Evolutionary conservation across 208 protist genomes (phyloP).

Genomic region (Endotrypanum monterogeii): DNA sequence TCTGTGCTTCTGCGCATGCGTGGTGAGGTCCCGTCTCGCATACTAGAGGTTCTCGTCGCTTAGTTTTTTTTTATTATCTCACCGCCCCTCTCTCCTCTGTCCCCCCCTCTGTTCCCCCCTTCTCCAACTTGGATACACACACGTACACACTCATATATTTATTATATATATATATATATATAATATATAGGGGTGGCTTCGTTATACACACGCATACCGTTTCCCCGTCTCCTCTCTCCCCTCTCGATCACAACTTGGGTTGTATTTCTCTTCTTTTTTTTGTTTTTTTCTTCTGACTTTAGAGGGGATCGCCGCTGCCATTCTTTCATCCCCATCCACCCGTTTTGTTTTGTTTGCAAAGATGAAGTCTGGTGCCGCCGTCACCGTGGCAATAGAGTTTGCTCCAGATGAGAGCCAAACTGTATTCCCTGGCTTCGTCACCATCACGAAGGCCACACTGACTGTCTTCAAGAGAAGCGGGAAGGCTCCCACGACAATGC

Average conservation of each 20-base stretch:
- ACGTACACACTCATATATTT: neutral
- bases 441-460: slow-evolving; percentile 60
- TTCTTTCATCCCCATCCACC: neutral
- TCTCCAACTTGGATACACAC: neutral
- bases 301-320: neutral
- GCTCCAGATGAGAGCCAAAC: slow-evolving; percentile 44
- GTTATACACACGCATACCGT: neutral
- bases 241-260: neutral
- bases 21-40: neutral
- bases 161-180: too few species aligned
- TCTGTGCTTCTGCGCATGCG: too few species aligned
- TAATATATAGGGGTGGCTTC: too few species aligned
- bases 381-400: slow-evolving; percentile 54
- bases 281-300: neutral
- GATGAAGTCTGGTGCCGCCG: slow-evolving; percentile 7
- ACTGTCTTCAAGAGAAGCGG: slow-evolving; percentile 49
- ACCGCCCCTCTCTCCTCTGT: neutral
- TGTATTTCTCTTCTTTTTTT: neutral
- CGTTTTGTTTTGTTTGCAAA: neutral
- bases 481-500: slow-evolving; percentile 4
- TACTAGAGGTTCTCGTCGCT: slow-evolving; percentile 8
- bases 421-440: slow-evolving; percentile 46
- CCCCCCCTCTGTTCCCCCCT: neutral
- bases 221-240: neutral
- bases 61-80: neutral